Conservation (phyloP, 352 stramenopile species). For the Globisporangium polare region DNA sequence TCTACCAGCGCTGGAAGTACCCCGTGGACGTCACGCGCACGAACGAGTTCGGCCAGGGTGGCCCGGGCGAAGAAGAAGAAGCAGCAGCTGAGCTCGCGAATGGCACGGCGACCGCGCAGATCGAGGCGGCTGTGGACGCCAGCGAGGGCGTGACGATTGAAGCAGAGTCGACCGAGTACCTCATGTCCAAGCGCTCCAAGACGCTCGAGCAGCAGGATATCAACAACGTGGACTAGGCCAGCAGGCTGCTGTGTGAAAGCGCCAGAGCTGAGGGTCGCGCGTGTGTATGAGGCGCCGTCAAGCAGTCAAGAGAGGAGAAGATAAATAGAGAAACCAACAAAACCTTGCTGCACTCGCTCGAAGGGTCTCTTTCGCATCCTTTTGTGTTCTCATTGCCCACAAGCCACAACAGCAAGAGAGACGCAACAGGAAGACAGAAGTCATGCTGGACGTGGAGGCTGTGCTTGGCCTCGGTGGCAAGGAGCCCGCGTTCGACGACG, state of each 20-base stretch:
- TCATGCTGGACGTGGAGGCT: slow-evolving; percentile 33
- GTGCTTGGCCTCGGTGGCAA: slow-evolving; percentile 27
- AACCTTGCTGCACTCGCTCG: background rate
- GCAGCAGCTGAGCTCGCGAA: slow-evolving; percentile 12
- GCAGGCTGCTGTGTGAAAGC: background rate
- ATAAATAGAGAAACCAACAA: slow-evolving; percentile 3
- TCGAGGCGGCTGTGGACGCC: slow-evolving; percentile 9
- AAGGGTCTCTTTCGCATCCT: background rate
- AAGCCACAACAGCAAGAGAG: background rate
- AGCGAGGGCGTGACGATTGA: slow-evolving; percentile 19
- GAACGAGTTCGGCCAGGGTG: slow-evolving; percentile 93
- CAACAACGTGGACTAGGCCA: slow-evolving; percentile 5
- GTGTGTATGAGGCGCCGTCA: background rate
- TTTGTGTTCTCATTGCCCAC: background rate
- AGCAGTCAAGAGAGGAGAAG: background rate
- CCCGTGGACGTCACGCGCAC: slow-evolving; percentile 88
- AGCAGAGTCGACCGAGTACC: slow-evolving; percentile 45
- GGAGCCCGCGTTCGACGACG: slow-evolving; percentile 51
- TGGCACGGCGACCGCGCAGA: background rate
- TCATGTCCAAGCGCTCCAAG: slow-evolving; percentile 47
- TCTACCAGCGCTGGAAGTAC: slow-evolving; percentile 99
- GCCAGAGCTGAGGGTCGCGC: background rate
- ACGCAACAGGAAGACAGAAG: background rate
- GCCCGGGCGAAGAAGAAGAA: slow-evolving; percentile 40
- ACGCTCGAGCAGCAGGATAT: slow-evolving; percentile 25